Evolutionary conservation across 495 filamentous ascomycete species (phyloP).

Genomic region (Annulohypoxylon stygium): DNA sequence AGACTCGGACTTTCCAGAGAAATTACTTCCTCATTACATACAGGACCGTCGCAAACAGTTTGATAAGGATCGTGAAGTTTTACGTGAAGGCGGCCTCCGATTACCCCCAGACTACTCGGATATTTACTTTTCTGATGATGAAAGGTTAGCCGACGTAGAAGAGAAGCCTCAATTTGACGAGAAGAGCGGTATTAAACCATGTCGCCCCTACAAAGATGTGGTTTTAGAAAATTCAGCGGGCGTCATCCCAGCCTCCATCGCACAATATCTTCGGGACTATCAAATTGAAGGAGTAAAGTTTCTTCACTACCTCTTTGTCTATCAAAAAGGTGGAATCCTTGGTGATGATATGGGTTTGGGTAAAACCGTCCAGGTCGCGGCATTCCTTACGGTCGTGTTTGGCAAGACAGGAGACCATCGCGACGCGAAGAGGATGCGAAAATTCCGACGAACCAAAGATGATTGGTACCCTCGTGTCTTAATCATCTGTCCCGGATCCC

Average conservation of each 20-base stretch:
- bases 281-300: constrained; percentile 89
- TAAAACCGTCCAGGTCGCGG: constrained; percentile 96
- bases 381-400: constrained; percentile 92
- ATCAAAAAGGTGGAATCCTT: constrained; percentile 90
- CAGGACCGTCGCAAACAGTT: constrained; percentile 68
- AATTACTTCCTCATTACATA: constrained; percentile 61
- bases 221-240: constrained; percentile 81
- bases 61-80: constrained; percentile 66
- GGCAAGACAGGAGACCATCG: constrained; percentile 94
- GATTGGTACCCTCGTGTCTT: constrained; percentile 90
- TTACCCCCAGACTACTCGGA: constrained; percentile 85
- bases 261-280: constrained; percentile 93
- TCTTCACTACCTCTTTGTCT: constrained; percentile 90
- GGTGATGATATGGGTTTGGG: constrained; percentile 98
- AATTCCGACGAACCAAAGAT: constrained; percentile 72
- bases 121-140: constrained; percentile 90
- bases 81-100: constrained; percentile 77
- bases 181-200: constrained; percentile 67
- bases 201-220: constrained; percentile 79
- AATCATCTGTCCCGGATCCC: constrained; percentile 87
- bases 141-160: constrained; percentile 69
- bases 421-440: constrained; percentile 91
- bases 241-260: constrained; percentile 88
- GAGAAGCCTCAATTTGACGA: constrained; percentile 77
- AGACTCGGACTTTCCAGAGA: constrained; percentile 27